Evolutionary conservation across 306 rosid species (phyloP).

Genomic region (Sesbania bispinosa): DNA sequence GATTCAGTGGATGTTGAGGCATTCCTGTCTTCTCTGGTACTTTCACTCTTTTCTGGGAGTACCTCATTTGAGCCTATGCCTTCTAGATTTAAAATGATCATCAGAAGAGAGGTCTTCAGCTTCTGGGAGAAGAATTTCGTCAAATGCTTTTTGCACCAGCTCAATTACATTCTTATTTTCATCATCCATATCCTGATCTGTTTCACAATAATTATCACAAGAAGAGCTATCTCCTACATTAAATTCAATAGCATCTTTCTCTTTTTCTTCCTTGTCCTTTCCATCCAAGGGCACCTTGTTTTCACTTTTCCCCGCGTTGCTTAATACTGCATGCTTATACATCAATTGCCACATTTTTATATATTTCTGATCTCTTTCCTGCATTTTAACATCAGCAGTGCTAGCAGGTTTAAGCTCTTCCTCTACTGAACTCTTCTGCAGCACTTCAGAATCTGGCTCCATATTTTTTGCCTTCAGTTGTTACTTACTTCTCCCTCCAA

Average conservation of each 20-base stretch:
- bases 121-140: constrained; percentile 81
- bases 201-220: constrained; percentile 23
- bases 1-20: constrained; percentile 22
- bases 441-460: constrained; percentile 20
- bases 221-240: constrained; percentile 31
- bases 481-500: constrained; percentile 24
- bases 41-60: constrained; percentile 29
- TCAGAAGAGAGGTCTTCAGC: constrained; percentile 39
- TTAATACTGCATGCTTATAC: constrained; percentile 66
- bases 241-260: constrained; percentile 16
- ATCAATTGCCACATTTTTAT: constrained; percentile 74
- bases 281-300: constrained; percentile 31
- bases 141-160: constrained; percentile 80
- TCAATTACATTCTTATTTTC: constrained; percentile 43
- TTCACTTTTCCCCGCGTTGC: constrained; percentile 27
- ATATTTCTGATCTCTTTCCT: constrained; percentile 52
- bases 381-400: constrained; percentile 17
- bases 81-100: constrained; percentile 27
- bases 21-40: constrained; percentile 21
- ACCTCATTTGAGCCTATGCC: constrained; percentile 30
- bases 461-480: constrained; percentile 14
- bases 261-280: constrained; percentile 34
- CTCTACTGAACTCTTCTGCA: constrained; percentile 14
- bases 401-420: constrained; percentile 25
- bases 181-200: constrained; percentile 22